Evolutionary conservation across 768 basidiomycete genomes (phyloP).

Genomic region (Macrocybe gigantea): DNA sequence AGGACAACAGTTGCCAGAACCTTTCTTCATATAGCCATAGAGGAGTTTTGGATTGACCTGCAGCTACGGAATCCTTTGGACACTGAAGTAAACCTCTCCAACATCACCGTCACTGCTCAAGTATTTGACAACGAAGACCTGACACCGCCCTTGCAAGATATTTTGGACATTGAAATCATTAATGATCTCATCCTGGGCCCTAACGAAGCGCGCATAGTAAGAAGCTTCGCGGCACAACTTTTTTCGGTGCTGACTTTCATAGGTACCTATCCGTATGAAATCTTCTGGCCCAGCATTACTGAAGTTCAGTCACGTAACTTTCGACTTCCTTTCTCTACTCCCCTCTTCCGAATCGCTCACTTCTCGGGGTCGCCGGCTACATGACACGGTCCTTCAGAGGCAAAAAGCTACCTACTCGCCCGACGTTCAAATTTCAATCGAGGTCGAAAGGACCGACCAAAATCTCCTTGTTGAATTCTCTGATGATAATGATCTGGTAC

Average conservation of each 20-base stretch:
- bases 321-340: conserved; percentile 70
- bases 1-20: background rate
- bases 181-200: conserved; percentile 57
- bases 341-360: conserved; percentile 61
- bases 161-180: conserved; percentile 53
- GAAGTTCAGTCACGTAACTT: conserved; percentile 50
- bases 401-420: conserved; percentile 66
- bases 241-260: background rate
- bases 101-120: conserved; percentile 50
- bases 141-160: conserved; percentile 24
- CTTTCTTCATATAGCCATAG: conserved; percentile 27
- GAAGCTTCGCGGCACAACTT: conserved; percentile 7
- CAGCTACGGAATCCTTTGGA: conserved; percentile 67
- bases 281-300: conserved; percentile 46
- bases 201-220: conserved; percentile 60
- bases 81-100: conserved; percentile 62
- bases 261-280: conserved; percentile 64
- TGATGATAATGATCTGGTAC: conserved; percentile 41
- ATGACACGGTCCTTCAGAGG: conserved; percentile 68
- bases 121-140: conserved; percentile 25
- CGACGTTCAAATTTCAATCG: conserved; percentile 53
- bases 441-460: conserved; percentile 62
- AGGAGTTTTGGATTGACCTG: conserved; percentile 74
- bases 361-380: conserved; percentile 68
- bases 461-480: conserved; percentile 54